Conservation (phyloP, 148 eudicot species). For the Polygonum aviculare region DNA sequence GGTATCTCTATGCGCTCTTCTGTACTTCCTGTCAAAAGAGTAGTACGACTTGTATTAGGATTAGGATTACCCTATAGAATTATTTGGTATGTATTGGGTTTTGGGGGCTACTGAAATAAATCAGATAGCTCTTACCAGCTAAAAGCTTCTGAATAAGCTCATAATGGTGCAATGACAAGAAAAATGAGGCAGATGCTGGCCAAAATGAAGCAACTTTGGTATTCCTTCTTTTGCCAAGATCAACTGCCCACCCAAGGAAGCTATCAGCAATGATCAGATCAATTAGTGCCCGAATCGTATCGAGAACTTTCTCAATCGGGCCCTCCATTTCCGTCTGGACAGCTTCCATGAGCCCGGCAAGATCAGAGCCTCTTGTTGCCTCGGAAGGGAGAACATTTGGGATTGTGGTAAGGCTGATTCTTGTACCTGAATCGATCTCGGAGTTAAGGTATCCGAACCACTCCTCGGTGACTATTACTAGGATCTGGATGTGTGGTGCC, state of each 20-base stretch:
- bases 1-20: background rate
- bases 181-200: constrained; percentile 19
- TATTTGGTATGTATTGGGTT: too few relatives aligned
- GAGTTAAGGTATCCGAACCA: background rate
- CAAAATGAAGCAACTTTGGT: constrained; percentile 30
- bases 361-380: constrained; percentile 16
- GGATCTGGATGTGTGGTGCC: background rate
- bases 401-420: background rate
- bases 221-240: constrained; percentile 24
- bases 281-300: background rate
- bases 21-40: background rate
- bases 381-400: constrained; percentile 8
- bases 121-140: background rate
- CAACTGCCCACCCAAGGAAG: constrained; percentile 22
- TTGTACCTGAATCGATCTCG: background rate
- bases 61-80: too few relatives aligned
- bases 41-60: background rate
- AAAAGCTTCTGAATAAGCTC: constrained; percentile 13
- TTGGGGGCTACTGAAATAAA: too few relatives aligned
- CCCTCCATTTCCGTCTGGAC: constrained; percentile 19
- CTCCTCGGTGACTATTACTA: background rate
- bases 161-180: constrained; percentile 18
- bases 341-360: constrained; percentile 16
- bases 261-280: constrained; percentile 23
- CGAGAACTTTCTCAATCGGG: constrained; percentile 26